Percentiles rank a stretch among this genome's conserved stretches.
Evolutionary conservation across 2,329 filamentous ascomycete species (phyloP).

Genomic region (Parastagonospora avenae): DNA sequence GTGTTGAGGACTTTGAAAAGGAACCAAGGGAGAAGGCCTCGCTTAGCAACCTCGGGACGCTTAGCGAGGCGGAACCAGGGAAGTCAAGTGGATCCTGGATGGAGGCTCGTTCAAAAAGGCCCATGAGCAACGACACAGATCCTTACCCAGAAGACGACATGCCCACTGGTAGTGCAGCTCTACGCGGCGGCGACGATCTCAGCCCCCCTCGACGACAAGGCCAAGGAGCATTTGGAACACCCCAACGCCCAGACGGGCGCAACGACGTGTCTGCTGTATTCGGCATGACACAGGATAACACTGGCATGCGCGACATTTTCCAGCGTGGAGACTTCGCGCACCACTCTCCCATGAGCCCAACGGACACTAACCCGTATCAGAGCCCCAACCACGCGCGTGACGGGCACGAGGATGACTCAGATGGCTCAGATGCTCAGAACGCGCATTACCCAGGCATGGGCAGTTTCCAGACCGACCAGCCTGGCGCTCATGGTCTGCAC

Average conservation of each 20-base stretch:
- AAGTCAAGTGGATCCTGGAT: conserved; percentile 58
- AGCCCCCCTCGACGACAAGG: conserved; percentile 58
- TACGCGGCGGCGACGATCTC: conserved; percentile 73
- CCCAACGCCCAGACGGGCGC: conserved; percentile 56
- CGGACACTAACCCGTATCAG: conserved; percentile 94
- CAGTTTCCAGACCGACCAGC: conserved; percentile 57
- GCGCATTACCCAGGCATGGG: conserved; percentile 58
- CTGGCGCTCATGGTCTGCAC: conserved; percentile 48
- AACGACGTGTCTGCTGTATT: conserved; percentile 67
- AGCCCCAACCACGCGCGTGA: conserved; percentile 80
- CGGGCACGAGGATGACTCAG: conserved; percentile 65
- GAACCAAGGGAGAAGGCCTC: conserved; percentile 62
- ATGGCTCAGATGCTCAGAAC: conserved; percentile 60
- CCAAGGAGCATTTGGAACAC: conserved; percentile 50
- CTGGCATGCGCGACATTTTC: conserved; percentile 63
- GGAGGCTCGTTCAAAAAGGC: conserved; percentile 53
- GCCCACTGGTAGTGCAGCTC: conserved; percentile 70
- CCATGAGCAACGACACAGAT: conserved; percentile 69
- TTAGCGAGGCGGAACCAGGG: conserved; percentile 57
- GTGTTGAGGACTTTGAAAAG: conserved; percentile 65
- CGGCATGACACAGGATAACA: conserved; percentile 63
- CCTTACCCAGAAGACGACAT: conserved; percentile 72
- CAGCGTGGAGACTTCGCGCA: conserved; percentile 63
- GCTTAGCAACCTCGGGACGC: conserved; percentile 57
- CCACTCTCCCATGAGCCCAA: conserved; percentile 75